phyloP scores from a whole-genome alignment of 805 yeast genomes.

The Lachancea sp. region DNA sequence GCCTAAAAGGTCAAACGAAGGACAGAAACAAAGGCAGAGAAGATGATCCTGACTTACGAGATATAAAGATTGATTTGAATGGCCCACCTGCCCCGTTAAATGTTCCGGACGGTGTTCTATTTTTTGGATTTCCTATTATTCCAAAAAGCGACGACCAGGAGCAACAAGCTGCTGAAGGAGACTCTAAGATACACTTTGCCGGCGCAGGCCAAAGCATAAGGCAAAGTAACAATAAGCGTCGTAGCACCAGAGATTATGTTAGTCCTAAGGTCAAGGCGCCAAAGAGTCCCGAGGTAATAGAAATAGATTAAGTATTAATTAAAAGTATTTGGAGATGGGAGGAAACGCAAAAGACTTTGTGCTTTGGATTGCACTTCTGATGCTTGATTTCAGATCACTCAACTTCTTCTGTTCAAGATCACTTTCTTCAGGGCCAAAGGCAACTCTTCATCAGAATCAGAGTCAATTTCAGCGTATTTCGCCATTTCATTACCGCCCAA shows the following conservation, averaged over 20 bases:
- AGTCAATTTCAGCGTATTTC: constrained; percentile 9
- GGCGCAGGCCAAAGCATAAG: constrained; percentile 78
- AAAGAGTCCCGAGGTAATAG: constrained; percentile 71
- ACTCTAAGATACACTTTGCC: constrained; percentile 32
- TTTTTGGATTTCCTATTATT: constrained; percentile 83
- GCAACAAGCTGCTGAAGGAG: constrained; percentile 24
- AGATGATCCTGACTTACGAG: constrained; percentile 18
- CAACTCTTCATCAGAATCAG: constrained; percentile 28
- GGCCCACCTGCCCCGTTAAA: constrained; percentile 67
- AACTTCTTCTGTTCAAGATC: constrained; percentile 1
- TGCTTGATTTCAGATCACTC: neutral
- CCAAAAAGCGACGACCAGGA: constrained; percentile 38
- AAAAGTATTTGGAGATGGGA: too few relatives aligned
- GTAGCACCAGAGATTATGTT: constrained; percentile 47
- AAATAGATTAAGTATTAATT: constrained; percentile 48
- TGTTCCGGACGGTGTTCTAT: constrained; percentile 79
- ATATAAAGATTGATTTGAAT: constrained; percentile 43
- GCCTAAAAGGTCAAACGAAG: constrained; percentile 55
- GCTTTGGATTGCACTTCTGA: too few relatives aligned
- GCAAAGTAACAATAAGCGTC: constrained; percentile 59
- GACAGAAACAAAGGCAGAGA: constrained; percentile 14
- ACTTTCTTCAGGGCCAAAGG: constrained; percentile 36
- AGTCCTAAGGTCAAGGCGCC: constrained; percentile 55
- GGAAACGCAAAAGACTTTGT: too few relatives aligned
- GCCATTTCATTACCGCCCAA: constrained; percentile 24